Conservation (phyloP, 2,329 filamentous ascomycete genomes). For the Aspergillus intermedius region DNA sequence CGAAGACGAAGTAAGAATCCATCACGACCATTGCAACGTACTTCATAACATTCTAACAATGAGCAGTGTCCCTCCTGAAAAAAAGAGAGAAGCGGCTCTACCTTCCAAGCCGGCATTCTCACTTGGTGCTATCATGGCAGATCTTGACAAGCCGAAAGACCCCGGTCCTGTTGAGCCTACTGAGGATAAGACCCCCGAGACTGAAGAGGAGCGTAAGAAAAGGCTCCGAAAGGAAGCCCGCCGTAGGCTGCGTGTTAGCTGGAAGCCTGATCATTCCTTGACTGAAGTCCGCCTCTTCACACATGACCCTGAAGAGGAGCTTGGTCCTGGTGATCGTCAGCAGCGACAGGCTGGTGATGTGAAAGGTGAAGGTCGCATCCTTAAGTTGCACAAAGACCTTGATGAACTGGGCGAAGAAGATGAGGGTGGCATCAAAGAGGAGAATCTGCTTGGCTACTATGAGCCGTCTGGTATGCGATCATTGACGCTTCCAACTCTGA, state of each 20-base stretch:
- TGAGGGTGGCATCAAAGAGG: constrained; percentile 43
- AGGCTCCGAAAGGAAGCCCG: constrained; percentile 56
- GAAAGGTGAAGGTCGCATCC: constrained; percentile 49
- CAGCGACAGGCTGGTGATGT: constrained; percentile 54
- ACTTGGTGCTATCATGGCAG: constrained; percentile 45
- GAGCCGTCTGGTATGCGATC: constrained; percentile 27
- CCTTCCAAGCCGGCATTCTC: constrained; percentile 40
- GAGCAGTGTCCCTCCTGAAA: constrained; percentile 25
- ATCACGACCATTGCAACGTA: no score
- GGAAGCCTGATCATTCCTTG: constrained; percentile 52
- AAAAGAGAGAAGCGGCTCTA: constrained; percentile 28
- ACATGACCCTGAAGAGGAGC: constrained; percentile 58
- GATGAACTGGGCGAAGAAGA: constrained; percentile 57
- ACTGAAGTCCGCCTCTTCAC: constrained; percentile 54
- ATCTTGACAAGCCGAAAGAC: constrained; percentile 52
- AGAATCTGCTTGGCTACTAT: constrained; percentile 30
- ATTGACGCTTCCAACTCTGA: not conserved
- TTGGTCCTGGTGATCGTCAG: constrained; percentile 52
- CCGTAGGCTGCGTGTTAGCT: constrained; percentile 55
- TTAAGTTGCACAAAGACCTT: constrained; percentile 48
- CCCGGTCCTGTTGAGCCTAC: constrained; percentile 45
- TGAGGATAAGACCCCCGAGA: constrained; percentile 51
- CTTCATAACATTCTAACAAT: constrained; percentile 10
- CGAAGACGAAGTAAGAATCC: constrained; percentile 28
- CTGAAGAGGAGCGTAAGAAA: constrained; percentile 53